Conservation (phyloP, 2,329 filamentous ascomycete species). For the Fusarium verrucosum region DNA sequence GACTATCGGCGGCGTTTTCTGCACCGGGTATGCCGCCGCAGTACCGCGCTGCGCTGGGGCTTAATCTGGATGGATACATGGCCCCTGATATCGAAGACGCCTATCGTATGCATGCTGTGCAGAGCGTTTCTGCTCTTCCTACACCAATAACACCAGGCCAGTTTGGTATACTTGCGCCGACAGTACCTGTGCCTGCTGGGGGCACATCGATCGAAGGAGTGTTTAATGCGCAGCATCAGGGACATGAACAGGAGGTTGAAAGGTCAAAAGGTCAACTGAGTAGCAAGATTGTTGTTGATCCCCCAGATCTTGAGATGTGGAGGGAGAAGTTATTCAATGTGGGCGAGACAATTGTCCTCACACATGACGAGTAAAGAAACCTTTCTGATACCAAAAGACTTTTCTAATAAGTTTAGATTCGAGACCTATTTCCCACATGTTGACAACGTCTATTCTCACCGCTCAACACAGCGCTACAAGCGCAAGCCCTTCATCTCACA, state of each 20-base stretch:
- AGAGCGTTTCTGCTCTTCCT: slow-evolving; percentile 2
- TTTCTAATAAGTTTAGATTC: slow-evolving; percentile 60
- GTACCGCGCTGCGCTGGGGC: slow-evolving; percentile 24
- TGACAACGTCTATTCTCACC: slow-evolving; percentile 86
- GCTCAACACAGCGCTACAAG: slow-evolving; percentile 83
- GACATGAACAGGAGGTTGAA: slow-evolving; percentile 1
- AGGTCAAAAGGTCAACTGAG: slow-evolving; percentile 62
- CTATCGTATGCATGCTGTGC: slow-evolving; percentile 24
- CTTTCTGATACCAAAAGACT: too few species aligned
- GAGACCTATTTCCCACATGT: slow-evolving; percentile 85
- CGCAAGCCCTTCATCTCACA: slow-evolving; percentile 83
- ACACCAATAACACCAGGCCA: slow-evolving; percentile 45
- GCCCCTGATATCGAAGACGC: slow-evolving; percentile 24
- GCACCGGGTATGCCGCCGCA: slow-evolving; percentile 16
- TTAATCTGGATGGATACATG: slow-evolving; percentile 31
- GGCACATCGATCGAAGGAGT: slow-evolving; percentile 8
- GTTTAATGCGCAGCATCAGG: slow-evolving; percentile 1
- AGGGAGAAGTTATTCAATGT: slow-evolving; percentile 77
- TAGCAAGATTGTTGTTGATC: slow-evolving; percentile 68
- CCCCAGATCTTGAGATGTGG: slow-evolving; percentile 75
- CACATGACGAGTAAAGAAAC: slow-evolving; percentile 71
- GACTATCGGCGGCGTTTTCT: slow-evolving; percentile 18
- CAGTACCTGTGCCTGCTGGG: slow-evolving; percentile 33
- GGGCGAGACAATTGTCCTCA: slow-evolving; percentile 76
- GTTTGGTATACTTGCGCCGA: slow-evolving; percentile 58